Evolutionary conservation across 805 yeast species (phyloP), one percentile per base, ranked within the genome.

Genomic region (Kuraishia cidri): DNA sequence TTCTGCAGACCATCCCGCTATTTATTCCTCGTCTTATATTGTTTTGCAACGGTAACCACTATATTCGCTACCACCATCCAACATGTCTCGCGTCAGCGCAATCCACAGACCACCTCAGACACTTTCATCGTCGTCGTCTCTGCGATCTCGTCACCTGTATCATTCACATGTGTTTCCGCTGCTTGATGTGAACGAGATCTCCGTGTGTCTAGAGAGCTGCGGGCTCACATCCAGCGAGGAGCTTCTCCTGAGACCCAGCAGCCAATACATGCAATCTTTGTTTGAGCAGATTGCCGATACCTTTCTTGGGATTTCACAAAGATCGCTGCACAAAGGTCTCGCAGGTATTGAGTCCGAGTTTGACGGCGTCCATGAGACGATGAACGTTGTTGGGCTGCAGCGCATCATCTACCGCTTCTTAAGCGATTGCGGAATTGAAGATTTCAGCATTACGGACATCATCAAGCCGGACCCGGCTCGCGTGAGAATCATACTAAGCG

Each of bases 391-490:
- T 13, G 72, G 74, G 2, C 55, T 80, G 17, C 82, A 77, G 38
- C 57, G 75, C 33, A 72, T 73, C 5, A 68, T 82, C 42, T 67
- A 64, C 49, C 68, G 65, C 46, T 81, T 84, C 50, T 64, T 84
- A 41, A 65, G 66, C 29, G 77, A 70, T 37, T 78, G 90, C 48
- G 95, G 95, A 0, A 71, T 87, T 2, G 65, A 72, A 36, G 95
- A 87, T 52, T 82, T 86, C 47, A 70, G 76, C 27, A 61, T 86
- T 32, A 64, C 72, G 58, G 96, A 87, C 56, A 60, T 87, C 20
- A 63, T 72, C 37, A 75, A 75, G 42, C 96, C 96, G 1, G 95
- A 86, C n/a, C 62, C 82, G 0, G 55, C 52, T 24, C 62, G 94
- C 37, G 64, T 74, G 1, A 60, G 75, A 39, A 60, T 90, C 30